These are phyloP conservation scores for Myxozyma vanderwaltii DNA, from an alignment of 805 yeast species.

Conservation along the genomic window DNA sequence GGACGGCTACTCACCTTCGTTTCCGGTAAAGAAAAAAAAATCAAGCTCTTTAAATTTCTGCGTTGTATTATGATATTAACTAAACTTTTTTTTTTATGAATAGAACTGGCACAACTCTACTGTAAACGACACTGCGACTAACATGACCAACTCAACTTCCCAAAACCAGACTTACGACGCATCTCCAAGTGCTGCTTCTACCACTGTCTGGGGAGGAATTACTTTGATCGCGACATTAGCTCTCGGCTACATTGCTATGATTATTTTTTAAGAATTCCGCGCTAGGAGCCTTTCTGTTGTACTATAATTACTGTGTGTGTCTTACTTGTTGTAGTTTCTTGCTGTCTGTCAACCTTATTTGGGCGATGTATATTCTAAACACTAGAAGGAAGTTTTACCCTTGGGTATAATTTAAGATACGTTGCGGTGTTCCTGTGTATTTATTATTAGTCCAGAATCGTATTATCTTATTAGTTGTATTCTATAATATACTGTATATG, in stretches of 20 bases:
- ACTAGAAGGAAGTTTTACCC: too few relatives aligned
- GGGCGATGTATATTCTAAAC: too few relatives aligned
- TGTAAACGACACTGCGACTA: neutral
- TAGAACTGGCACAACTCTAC: conserved; percentile 5
- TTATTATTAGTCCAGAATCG: neutral
- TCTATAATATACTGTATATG: neutral
- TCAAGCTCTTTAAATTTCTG: too few relatives aligned
- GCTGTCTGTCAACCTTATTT: neutral
- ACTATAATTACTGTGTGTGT: neutral
- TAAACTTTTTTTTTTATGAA: too few relatives aligned
- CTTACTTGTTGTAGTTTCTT: neutral
- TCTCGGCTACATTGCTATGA: conserved; percentile 2
- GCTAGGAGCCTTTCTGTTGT: neutral
- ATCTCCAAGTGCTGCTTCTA: neutral
- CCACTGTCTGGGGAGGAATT: neutral
- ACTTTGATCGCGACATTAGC: neutral
- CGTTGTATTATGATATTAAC: too few relatives aligned
- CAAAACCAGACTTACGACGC: neutral
- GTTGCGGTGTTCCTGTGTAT: neutral
- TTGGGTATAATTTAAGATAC: neutral
- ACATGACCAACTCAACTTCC: conserved; percentile 7
- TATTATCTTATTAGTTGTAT: neutral
- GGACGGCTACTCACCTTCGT: neutral
- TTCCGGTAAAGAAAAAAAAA: too few relatives aligned
- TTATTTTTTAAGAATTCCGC: neutral